Conservation (phyloP, 1,284 basidiomycete species). For the Malassezia furfur region DNA sequence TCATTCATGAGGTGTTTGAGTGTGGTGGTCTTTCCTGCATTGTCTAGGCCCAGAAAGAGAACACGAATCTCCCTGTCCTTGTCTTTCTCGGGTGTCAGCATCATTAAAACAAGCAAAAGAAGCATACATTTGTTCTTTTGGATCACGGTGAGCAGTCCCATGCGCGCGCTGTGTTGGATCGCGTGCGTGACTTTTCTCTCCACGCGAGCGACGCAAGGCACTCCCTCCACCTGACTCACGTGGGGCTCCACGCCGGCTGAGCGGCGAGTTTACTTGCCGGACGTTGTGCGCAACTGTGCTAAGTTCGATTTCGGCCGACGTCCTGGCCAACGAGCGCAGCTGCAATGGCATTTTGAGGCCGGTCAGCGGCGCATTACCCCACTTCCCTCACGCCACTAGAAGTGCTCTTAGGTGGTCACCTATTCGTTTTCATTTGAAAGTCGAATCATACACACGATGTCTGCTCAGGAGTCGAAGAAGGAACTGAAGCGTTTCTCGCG, state of each 20-base stretch:
- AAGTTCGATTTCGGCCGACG: not conserved
- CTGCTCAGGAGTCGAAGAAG: conserved; percentile 2
- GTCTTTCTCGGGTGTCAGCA: conserved; percentile 5
- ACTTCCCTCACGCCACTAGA: conserved; percentile 1
- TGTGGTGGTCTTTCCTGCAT: conserved; percentile 97
- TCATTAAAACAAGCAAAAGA: not conserved
- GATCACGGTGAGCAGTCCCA: conserved; percentile 88
- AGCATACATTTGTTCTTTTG: conserved; percentile 80
- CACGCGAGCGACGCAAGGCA: too few relatives aligned
- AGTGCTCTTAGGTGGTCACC: not conserved
- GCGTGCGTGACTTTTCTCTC: too few relatives aligned
- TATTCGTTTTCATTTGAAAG: not conserved
- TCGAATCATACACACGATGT: not conserved
- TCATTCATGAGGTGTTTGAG: conserved; percentile 86
- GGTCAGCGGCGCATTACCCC: not conserved
- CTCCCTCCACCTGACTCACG: not conserved
- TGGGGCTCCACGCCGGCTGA: not conserved
- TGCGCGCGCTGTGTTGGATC: conserved; percentile 12
- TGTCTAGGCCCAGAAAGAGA: conserved; percentile 97
- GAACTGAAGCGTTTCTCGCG: conserved; percentile 20
- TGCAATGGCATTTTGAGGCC: not conserved
- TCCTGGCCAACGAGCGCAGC: not conserved
- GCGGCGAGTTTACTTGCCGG: not conserved
- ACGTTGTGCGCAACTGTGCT: not conserved
- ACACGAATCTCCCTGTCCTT: conserved; percentile 84